Evolutionary conservation across 1,284 basidiomycete genomes (phyloP).

Genomic region (Fomitopsis betulina): DNA sequence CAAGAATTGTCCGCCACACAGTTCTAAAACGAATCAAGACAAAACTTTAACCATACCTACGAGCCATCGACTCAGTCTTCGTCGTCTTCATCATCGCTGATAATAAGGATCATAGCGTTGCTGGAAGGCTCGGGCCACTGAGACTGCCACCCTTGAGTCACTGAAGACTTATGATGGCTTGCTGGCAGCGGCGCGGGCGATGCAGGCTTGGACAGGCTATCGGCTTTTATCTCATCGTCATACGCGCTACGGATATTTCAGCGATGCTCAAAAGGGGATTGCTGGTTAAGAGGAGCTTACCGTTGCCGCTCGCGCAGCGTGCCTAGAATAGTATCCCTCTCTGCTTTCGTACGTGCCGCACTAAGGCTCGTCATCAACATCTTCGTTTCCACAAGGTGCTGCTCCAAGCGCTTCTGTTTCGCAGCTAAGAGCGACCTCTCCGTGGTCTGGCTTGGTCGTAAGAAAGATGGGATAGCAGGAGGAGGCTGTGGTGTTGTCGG

Average conservation of each 20-base stretch:
- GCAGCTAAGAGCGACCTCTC: conserved; percentile 31
- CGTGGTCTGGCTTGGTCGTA: conserved; percentile 5
- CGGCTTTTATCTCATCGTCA: conserved; percentile 18
- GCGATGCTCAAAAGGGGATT: conserved; percentile 6
- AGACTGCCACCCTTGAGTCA: conserved; percentile 2
- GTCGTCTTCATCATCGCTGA: conserved; percentile 50
- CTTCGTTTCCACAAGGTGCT: conserved; percentile 69
- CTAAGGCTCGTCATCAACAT: conserved; percentile 54
- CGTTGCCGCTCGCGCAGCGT: conserved; percentile 44
- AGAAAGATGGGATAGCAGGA: not conserved
- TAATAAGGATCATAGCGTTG: conserved; percentile 38
- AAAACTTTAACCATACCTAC: not conserved
- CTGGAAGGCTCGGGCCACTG: conserved; percentile 40
- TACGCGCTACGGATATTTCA: conserved; percentile 17
- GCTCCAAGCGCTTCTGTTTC: conserved; percentile 53
- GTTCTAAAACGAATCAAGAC: not conserved
- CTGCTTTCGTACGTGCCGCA: conserved; percentile 51
- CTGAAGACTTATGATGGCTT: not conserved
- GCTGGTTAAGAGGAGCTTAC: conserved; percentile 18
- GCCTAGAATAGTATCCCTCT: conserved; percentile 54
- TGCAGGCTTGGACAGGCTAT: conserved; percentile 3
- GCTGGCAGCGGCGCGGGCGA: conserved; percentile 5
- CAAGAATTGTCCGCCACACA: not conserved
- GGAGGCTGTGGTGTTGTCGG: not conserved
- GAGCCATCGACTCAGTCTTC: conserved; percentile 9